Conservation (phyloP, 495 filamentous ascomycete species). For the Penicillium herquei region DNA sequence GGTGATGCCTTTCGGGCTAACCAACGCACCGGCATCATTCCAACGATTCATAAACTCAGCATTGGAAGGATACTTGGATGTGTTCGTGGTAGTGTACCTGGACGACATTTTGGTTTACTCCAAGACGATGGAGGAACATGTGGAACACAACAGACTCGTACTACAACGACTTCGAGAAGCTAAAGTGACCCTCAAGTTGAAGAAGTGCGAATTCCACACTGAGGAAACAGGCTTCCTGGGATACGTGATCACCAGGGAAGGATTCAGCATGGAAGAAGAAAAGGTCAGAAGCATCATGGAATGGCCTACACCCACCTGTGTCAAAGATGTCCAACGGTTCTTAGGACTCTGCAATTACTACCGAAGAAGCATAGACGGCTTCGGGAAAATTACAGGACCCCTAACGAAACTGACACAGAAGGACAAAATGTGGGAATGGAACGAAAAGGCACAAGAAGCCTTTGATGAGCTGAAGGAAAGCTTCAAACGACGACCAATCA, state of each 20-base stretch:
- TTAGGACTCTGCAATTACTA: constrained; percentile 15
- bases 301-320: constrained; percentile 2
- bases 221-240: constrained; percentile 10
- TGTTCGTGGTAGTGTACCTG: not conserved
- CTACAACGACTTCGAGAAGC: not conserved
- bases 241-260: constrained; percentile 7
- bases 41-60: constrained; percentile 3
- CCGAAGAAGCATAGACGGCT: constrained; percentile 9
- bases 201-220: constrained; percentile 7
- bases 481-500: not conserved
- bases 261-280: constrained; percentile 9
- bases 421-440: constrained; percentile 10
- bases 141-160: not conserved
- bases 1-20: constrained; percentile 8
- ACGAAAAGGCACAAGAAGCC: not conserved
- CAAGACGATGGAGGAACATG: not conserved
- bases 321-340: constrained; percentile 14
- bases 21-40: not conserved
- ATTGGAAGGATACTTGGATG: not conserved
- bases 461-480: constrained; percentile 11
- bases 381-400: not conserved
- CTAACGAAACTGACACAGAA: constrained; percentile 10
- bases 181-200: not conserved
- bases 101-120: constrained; percentile 7
- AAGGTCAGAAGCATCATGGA: constrained; percentile 12